phyloP scores from a whole-genome alignment of 2,329 filamentous ascomycete species.

The Aspergillus fischeri region DNA sequence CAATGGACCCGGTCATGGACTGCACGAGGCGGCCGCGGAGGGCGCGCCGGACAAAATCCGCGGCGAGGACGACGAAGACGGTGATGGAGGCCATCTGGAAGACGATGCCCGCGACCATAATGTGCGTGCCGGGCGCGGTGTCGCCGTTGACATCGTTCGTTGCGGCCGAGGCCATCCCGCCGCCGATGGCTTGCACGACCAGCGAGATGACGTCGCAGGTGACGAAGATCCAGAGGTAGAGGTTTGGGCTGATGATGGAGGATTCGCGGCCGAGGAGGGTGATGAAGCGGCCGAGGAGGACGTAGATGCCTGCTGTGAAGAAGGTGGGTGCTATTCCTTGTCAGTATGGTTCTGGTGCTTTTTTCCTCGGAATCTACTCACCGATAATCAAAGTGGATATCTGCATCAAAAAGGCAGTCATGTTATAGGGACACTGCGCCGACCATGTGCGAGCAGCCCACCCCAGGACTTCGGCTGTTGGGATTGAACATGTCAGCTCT shows the following conservation, averaged over 20 bases:
- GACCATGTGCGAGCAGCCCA: conserved; percentile 50
- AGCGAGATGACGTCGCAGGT: conserved; percentile 53
- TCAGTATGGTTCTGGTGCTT: not conserved
- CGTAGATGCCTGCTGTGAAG: conserved; percentile 50
- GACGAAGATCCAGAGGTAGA: conserved; percentile 51
- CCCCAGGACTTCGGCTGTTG: conserved; percentile 42
- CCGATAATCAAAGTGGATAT: conserved; percentile 43
- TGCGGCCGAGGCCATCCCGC: conserved; percentile 45
- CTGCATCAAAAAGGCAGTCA: conserved; percentile 48
- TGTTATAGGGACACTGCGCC: conserved; percentile 47
- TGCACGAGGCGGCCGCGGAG: conserved; percentile 22
- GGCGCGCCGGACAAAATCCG: conserved; percentile 43
- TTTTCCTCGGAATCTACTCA: conserved; percentile 9
- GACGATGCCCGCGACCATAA: conserved; percentile 54
- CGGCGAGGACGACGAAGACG: conserved; percentile 48
- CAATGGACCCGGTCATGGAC: conserved; percentile 21
- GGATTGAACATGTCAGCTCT: conserved; percentile 1
- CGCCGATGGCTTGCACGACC: conserved; percentile 53
- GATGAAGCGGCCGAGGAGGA: conserved; percentile 48
- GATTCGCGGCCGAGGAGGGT: conserved; percentile 40
- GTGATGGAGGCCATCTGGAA: conserved; percentile 56
- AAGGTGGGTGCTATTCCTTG: conserved; percentile 41
- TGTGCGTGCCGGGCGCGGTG: conserved; percentile 46
- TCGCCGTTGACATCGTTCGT: conserved; percentile 44
- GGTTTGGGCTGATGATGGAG: conserved; percentile 40